Percentiles rank a stretch among this genome's conserved stretches.
Conservation (phyloP, 306 rosid genomes). For the Datisca glomerata region DNA sequence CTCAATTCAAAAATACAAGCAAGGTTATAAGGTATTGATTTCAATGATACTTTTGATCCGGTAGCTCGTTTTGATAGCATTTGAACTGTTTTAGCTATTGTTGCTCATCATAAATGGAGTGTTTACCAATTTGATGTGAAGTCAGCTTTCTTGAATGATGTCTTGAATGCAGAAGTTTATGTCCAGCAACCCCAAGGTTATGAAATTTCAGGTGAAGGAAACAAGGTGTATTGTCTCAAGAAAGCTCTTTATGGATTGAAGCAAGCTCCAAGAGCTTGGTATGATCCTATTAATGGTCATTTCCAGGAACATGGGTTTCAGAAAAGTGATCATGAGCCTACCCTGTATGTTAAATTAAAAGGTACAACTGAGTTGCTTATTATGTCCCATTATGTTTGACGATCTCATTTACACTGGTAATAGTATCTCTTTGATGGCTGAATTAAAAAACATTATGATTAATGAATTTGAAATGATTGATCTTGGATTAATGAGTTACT, state of each 20-base stretch:
- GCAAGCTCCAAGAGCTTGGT: too few relatives aligned
- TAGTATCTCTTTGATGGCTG: neutral
- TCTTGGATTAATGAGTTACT: neutral
- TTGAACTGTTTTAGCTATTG: neutral
- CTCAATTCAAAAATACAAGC: neutral
- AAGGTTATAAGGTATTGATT: neutral
- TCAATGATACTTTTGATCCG: neutral
- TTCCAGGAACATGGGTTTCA: too few relatives aligned
- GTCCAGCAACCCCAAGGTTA: neutral
- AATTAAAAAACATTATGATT: neutral
- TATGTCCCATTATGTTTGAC: neutral
- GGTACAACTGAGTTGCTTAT: neutral
- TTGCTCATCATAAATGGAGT: neutral
- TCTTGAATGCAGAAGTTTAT: neutral
- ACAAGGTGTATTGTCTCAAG: neutral
- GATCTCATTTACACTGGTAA: neutral
- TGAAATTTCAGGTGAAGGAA: neutral
- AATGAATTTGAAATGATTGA: neutral
- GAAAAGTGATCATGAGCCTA: too few relatives aligned
- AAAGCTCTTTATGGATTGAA: neutral
- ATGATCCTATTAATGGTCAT: too few relatives aligned
- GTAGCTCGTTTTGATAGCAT: neutral
- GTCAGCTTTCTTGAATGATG: neutral
- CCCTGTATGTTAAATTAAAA: too few relatives aligned
- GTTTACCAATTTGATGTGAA: constrained; percentile 1